Evolutionary conservation across 441 rosid genomes (phyloP).

Genomic region (Macaranga tanarius): DNA sequence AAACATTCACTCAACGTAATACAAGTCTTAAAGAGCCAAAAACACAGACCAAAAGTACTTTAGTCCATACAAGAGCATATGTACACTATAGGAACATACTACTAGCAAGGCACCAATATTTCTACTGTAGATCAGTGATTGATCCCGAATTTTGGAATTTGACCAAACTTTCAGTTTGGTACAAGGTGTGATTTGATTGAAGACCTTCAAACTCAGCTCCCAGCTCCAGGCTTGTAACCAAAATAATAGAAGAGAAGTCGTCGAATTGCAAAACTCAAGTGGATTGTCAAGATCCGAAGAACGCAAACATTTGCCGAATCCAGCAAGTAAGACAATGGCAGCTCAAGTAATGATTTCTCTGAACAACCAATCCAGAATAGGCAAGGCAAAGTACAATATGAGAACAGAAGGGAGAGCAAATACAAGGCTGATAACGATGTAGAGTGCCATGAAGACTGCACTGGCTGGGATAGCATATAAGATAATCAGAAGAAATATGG

Average conservation of each 20-base stretch:
- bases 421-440: conserved; percentile 61
- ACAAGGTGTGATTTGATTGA: not conserved
- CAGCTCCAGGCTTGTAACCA: conserved; percentile 1
- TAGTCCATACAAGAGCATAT: conserved; percentile 15
- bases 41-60: not conserved
- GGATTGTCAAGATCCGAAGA: conserved; percentile 6
- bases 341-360: conserved; percentile 71
- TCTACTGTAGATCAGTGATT: not conserved
- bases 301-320: not conserved
- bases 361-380: conserved; percentile 80
- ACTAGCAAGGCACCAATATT: not conserved
- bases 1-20: not conserved
- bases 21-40: not conserved
- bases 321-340: not conserved
- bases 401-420: conserved; percentile 80
- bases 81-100: conserved; percentile 7
- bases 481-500: conserved; percentile 63
- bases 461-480: conserved; percentile 83
- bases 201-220: not conserved
- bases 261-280: conserved; percentile 19
- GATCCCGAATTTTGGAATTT: conserved; percentile 2
- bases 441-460: conserved; percentile 68
- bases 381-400: conserved; percentile 69
- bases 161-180: not conserved
- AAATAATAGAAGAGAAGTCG: conserved; percentile 14